Evolutionary conservation across 2,329 filamentous ascomycete species (phyloP).

Genomic region (Beauveria brongniartii): DNA sequence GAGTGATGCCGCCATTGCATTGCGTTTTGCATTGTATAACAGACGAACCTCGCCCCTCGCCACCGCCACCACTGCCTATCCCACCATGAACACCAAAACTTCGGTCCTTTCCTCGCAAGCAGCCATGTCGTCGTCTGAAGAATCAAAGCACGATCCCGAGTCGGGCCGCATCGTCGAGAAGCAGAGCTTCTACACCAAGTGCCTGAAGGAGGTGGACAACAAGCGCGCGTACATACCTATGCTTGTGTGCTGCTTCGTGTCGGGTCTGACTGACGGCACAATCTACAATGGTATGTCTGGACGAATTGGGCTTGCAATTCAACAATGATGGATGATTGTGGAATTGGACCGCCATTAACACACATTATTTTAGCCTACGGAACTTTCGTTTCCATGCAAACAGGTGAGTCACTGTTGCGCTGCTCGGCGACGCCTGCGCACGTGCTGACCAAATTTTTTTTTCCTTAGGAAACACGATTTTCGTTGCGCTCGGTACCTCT

Average conservation of each 20-base stretch:
- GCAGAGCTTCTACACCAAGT: conserved; percentile 4
- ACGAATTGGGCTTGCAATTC: not conserved
- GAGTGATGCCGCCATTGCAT: not conserved
- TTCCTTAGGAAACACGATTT: conserved; percentile 49
- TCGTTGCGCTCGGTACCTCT: conserved; percentile 51
- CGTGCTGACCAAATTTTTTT: not conserved
- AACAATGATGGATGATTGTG: not conserved
- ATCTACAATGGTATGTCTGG: conserved; percentile 25
- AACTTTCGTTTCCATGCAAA: conserved; percentile 35
- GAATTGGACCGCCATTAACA: not conserved
- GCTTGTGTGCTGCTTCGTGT: conserved; percentile 30
- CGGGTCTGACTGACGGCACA: conserved; percentile 32
- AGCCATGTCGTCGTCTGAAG: conserved; percentile 9
- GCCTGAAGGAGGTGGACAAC: conserved; percentile 14
- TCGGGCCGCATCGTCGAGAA: conserved; percentile 11
- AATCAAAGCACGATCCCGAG: conserved; percentile 13
- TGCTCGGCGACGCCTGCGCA: not conserved
- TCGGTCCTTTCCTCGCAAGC: not conserved
- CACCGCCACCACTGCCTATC: not conserved
- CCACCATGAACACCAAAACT: not conserved
- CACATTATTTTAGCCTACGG: conserved; percentile 18
- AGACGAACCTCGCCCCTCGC: not conserved
- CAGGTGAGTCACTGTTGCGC: conserved; percentile 15
- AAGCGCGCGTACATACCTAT: conserved; percentile 26
- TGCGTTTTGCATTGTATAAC: not conserved